These are phyloP conservation scores for Penicillium griseofulvum DNA, from an alignment of 2,329 filamentous ascomycete genomes.

Conservation along the genomic window DNA sequence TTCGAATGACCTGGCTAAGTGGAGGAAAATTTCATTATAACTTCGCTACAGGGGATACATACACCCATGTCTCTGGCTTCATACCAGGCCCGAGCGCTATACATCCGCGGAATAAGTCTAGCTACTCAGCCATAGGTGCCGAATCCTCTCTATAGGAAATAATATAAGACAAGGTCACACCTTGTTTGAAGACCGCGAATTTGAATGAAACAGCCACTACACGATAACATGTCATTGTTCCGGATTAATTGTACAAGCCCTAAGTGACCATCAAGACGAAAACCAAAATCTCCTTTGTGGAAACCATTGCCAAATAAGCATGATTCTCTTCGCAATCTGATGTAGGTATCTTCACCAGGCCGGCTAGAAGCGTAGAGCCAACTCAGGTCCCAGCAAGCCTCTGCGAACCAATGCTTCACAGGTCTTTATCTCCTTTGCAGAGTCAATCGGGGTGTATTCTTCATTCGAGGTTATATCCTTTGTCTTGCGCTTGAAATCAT, in stretches of 20 bases:
- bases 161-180: not conserved
- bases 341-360: conserved; percentile 12
- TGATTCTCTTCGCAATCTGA: conserved; percentile 2
- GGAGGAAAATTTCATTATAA: too few relatives aligned
- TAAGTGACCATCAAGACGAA: not conserved
- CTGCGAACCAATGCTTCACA: conserved; percentile 10
- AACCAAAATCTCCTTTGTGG: conserved; percentile 9
- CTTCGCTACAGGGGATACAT: too few relatives aligned
- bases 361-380: conserved; percentile 13
- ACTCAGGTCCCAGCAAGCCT: conserved; percentile 15
- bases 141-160: not conserved
- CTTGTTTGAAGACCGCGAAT: not conserved
- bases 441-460: conserved; percentile 15
- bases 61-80: too few relatives aligned
- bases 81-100: too few relatives aligned
- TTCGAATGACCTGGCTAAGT: too few relatives aligned
- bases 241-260: not conserved
- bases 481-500: conserved; percentile 20
- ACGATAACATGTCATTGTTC: not conserved
- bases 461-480: conserved; percentile 9
- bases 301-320: conserved; percentile 12
- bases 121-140: too few relatives aligned
- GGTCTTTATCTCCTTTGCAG: conserved; percentile 11
- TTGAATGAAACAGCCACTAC: not conserved
- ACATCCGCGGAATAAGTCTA: too few relatives aligned